Conservation (phyloP, 2,329 filamentous ascomycete genomes). For the Leptodontidium sp. region DNA sequence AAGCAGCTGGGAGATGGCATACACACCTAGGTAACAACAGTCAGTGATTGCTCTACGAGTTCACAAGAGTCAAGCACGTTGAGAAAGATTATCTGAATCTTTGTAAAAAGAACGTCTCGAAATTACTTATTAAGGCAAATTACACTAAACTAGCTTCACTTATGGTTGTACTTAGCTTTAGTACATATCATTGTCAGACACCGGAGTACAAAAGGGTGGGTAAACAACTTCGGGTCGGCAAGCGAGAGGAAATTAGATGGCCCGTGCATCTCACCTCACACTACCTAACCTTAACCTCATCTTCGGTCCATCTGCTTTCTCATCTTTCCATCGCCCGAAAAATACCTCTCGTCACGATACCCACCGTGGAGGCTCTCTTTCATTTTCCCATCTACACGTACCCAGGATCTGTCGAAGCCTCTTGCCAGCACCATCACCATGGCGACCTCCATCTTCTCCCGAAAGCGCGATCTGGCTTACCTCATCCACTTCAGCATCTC, state of each 20-base stretch:
- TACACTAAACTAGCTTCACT: too few species aligned
- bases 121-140: too few species aligned
- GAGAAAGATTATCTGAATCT: too few species aligned
- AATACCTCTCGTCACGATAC: not conserved
- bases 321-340: too few species aligned
- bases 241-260: not conserved
- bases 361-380: too few species aligned
- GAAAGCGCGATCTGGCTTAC: slow-evolving; percentile 51
- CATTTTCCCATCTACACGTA: not conserved
- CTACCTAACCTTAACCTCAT: not conserved
- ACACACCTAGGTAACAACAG: too few species aligned
- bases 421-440: slow-evolving; percentile 31
- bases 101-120: too few species aligned
- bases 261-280: slow-evolving; percentile 4
- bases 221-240: slow-evolving; percentile 1
- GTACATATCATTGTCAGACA: too few species aligned
- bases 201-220: not conserved
- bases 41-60: too few species aligned
- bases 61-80: too few species aligned
- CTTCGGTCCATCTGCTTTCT: not conserved
- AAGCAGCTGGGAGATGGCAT: too few species aligned
- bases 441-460: slow-evolving; percentile 41
- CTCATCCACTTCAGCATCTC: slow-evolving; percentile 69
- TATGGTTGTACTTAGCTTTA: too few species aligned
- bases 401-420: not conserved